These are phyloP conservation scores for Penicillium verrucosum DNA, from an alignment of 2,329 filamentous ascomycete species.

Conservation along the genomic window DNA sequence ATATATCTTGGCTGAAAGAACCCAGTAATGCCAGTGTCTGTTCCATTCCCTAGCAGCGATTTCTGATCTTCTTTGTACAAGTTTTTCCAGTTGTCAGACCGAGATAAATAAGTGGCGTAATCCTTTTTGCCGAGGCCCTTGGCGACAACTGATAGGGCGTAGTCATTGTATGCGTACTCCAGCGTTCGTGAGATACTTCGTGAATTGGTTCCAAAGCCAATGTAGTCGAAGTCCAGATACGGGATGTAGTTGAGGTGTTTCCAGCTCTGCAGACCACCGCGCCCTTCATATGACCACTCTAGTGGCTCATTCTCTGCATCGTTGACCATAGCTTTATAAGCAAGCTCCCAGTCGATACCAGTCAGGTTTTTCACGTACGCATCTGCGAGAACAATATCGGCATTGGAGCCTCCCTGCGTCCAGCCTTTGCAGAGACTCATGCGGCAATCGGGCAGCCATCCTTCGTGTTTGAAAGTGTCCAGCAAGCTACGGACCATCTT, in stretches of 20 bases:
- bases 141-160: slow-evolving; percentile 59
- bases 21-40: slow-evolving; percentile 61
- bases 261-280: slow-evolving; percentile 68
- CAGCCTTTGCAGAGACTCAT: slow-evolving; percentile 34
- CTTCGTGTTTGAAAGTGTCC: slow-evolving; percentile 31
- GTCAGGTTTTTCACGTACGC: slow-evolving; percentile 62
- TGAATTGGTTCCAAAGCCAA: slow-evolving; percentile 65
- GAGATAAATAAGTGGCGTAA: slow-evolving; percentile 50
- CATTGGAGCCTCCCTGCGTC: slow-evolving; percentile 47
- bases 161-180: slow-evolving; percentile 75
- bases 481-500: slow-evolving; percentile 30
- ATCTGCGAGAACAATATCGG: slow-evolving; percentile 65
- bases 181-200: slow-evolving; percentile 66
- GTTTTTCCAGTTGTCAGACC: slow-evolving; percentile 62
- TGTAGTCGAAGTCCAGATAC: slow-evolving; percentile 62
- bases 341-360: slow-evolving; percentile 63
- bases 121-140: slow-evolving; percentile 49
- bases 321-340: slow-evolving; percentile 64
- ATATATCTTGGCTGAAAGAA: slow-evolving; percentile 67
- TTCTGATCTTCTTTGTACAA: slow-evolving; percentile 60
- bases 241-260: slow-evolving; percentile 67
- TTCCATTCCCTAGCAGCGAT: slow-evolving; percentile 51
- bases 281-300: slow-evolving; percentile 65
- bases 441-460: slow-evolving; percentile 33
- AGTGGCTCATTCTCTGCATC: slow-evolving; percentile 67